Conservation (phyloP, 2,329 filamentous ascomycete genomes). For the Botrytis medusae region DNA sequence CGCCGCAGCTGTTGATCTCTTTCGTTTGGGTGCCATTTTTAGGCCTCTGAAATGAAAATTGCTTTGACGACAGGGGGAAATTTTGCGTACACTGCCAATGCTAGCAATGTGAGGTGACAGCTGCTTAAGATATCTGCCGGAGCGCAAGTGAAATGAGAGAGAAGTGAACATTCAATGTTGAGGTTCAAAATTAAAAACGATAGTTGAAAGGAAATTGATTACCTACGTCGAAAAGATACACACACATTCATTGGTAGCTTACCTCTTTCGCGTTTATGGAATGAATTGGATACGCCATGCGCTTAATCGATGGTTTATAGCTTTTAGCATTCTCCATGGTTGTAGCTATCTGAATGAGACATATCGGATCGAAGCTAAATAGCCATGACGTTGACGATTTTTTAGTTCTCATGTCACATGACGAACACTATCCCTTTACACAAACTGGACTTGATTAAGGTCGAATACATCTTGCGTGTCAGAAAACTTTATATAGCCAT, state of each 20-base stretch:
- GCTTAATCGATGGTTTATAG: background rate
- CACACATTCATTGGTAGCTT: background rate
- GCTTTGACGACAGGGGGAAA: background rate
- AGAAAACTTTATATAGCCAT: background rate
- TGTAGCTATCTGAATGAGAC: background rate
- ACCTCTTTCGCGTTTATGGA: background rate
- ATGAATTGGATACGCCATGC: slow-evolving; percentile 10
- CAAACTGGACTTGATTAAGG: background rate
- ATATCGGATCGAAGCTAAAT: slow-evolving; percentile 6
- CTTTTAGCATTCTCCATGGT: background rate
- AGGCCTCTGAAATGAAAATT: background rate
- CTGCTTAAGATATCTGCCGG: background rate
- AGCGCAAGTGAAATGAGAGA: slow-evolving; percentile 2
- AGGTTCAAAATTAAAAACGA: background rate
- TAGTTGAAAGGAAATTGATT: background rate
- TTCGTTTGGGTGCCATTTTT: slow-evolving; percentile 37
- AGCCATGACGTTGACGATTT: slow-evolving; percentile 14
- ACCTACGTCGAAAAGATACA: slow-evolving; percentile 6
- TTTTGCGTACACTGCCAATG: background rate
- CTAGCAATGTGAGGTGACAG: background rate
- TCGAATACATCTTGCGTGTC: background rate
- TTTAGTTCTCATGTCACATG: slow-evolving; percentile 5
- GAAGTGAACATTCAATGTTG: slow-evolving; percentile 18
- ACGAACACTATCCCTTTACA: background rate
- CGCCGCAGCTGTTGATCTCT: slow-evolving; percentile 32